Conservation (phyloP, 306 rosid genomes). For the Fragaria vesca region DNA sequence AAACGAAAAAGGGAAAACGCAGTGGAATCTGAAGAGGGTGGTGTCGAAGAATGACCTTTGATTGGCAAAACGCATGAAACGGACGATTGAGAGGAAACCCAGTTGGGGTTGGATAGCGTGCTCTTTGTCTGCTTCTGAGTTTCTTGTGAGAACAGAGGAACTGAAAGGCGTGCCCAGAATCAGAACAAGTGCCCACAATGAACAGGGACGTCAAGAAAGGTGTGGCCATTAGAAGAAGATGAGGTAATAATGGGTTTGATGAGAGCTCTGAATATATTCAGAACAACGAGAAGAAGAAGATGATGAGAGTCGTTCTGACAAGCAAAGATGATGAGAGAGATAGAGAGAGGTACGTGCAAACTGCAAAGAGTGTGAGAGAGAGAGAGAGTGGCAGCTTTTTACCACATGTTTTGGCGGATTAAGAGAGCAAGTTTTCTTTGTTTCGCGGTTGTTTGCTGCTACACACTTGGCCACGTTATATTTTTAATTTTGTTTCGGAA, state of each 20-base stretch:
- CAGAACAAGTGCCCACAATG: constrained; percentile 23
- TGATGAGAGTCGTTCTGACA: background rate
- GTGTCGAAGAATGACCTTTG: constrained; percentile 40
- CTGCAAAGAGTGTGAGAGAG: no score
- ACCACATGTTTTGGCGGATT: no score
- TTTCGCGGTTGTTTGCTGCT: no score
- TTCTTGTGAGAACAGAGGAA: constrained; percentile 24
- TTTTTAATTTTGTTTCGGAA: no score
- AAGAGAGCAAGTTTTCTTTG: no score
- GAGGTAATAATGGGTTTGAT: background rate
- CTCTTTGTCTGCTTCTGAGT: constrained; percentile 9
- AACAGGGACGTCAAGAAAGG: constrained; percentile 21
- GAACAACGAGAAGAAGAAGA: background rate
- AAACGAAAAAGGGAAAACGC: background rate
- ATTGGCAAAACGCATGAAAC: constrained; percentile 41
- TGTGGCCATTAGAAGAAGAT: constrained; percentile 25
- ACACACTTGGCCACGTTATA: no score
- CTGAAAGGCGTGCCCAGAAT: constrained; percentile 26
- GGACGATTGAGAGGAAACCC: constrained; percentile 25
- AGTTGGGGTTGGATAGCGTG: constrained; percentile 15
- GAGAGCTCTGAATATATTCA: constrained; percentile 7
- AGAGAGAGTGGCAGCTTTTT: no score
- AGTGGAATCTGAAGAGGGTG: constrained; percentile 8
- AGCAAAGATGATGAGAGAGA: background rate
- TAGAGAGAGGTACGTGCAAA: no score